Conservation (phyloP, 2,329 filamentous ascomycete genomes). For the Sordariomycetes sp. region DNA sequence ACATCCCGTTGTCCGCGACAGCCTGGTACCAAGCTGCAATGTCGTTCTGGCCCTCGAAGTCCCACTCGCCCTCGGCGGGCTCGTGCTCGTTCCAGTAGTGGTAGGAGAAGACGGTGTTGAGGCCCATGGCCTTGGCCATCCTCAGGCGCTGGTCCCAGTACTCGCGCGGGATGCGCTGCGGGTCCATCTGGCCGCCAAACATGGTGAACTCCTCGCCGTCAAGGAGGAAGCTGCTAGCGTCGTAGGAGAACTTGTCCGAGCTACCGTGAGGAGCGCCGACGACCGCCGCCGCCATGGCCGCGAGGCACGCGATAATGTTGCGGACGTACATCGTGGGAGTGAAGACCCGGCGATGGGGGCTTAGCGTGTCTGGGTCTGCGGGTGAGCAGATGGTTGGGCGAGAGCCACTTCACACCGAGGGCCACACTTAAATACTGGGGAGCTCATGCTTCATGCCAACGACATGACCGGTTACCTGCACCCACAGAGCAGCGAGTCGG, state of each 20-base stretch:
- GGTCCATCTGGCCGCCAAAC: constrained; percentile 38
- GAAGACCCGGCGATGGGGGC: no score
- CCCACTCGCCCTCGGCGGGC: constrained; percentile 26
- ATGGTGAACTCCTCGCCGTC: constrained; percentile 28
- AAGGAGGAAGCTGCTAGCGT: constrained; percentile 25
- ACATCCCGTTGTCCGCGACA: constrained; percentile 33
- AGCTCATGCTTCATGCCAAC: no score
- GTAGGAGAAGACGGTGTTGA: constrained; percentile 52
- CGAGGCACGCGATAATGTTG: neutral
- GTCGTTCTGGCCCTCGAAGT: constrained; percentile 25
- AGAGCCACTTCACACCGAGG: no score
- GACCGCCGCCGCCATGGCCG: neutral
- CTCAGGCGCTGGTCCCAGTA: constrained; percentile 48
- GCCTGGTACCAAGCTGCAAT: constrained; percentile 31
- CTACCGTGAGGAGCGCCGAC: neutral
- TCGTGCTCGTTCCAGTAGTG: constrained; percentile 39
- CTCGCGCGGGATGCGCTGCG: constrained; percentile 32
- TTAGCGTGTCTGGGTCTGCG: neutral
- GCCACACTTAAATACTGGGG: no score
- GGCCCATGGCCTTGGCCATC: constrained; percentile 77
- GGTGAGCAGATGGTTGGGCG: neutral
- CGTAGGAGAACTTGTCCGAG: constrained; percentile 23
- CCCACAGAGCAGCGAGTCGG: no score
- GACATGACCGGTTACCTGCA: no score
- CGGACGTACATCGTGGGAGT: neutral